Conservation (phyloP, 164 flowering plant genomes). For the Vitis rotundifolia region DNA sequence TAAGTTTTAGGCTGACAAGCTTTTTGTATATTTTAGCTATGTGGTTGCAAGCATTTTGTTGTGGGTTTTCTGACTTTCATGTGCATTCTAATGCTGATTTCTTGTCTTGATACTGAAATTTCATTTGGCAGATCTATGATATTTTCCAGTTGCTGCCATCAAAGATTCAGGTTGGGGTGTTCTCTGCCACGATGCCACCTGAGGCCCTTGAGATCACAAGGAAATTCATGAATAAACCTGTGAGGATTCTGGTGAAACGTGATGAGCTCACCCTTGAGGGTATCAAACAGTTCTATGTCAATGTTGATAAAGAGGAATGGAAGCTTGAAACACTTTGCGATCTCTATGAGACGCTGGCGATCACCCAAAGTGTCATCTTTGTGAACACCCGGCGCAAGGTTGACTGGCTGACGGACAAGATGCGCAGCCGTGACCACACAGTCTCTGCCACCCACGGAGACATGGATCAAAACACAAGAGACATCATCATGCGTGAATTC, state of each 20-base stretch:
- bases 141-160: slow-evolving; percentile 49
- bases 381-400: slow-evolving; percentile 61
- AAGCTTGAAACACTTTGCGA: slow-evolving; percentile 59
- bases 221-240: slow-evolving; percentile 61
- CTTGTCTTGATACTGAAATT: too few species aligned
- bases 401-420: slow-evolving; percentile 57
- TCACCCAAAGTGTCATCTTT: slow-evolving; percentile 58
- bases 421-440: slow-evolving; percentile 50
- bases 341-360: slow-evolving; percentile 48
- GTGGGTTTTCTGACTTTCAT: too few species aligned
- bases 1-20: too few species aligned
- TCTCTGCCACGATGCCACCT: slow-evolving; percentile 61
- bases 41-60: too few species aligned
- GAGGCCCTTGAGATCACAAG: slow-evolving; percentile 57
- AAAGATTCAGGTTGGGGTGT: slow-evolving; percentile 52
- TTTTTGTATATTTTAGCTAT: too few species aligned
- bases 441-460: slow-evolving; percentile 57
- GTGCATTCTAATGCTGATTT: too few species aligned
- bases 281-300: slow-evolving; percentile 51
- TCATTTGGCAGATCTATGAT: slow-evolving; percentile 37
- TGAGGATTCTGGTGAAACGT: slow-evolving; percentile 54
- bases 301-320: slow-evolving; percentile 57
- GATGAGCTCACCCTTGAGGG: slow-evolving; percentile 60
- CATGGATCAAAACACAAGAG: slow-evolving; percentile 54
- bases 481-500: slow-evolving; percentile 55